Percentiles rank a stretch among this genome's conserved stretches.
Evolutionary conservation across 345 rosid species (phyloP).

Genomic region (Citrus cavaleriei): DNA sequence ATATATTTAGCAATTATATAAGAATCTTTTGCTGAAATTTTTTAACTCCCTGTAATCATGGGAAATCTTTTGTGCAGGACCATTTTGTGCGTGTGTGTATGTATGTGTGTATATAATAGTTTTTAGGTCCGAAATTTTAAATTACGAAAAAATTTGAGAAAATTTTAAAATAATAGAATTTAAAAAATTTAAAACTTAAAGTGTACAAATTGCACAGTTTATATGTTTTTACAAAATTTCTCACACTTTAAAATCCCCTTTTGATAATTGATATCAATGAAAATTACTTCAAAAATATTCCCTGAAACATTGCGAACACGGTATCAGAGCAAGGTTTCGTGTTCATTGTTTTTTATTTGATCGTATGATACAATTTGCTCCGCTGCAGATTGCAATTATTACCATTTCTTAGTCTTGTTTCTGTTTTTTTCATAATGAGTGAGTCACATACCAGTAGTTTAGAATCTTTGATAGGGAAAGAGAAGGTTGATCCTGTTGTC

Average conservation of each 20-base stretch:
- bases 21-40: too few species aligned
- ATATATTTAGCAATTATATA: too few species aligned
- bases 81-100: too few species aligned
- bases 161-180: too few species aligned
- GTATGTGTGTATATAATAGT: too few species aligned
- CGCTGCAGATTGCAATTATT: background rate
- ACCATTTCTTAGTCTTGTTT: background rate
- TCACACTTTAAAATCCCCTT: background rate
- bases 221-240: too few species aligned
- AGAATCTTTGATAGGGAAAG: background rate
- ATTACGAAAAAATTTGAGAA: fast-evolving
- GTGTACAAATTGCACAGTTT: too few species aligned
- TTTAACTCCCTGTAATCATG: background rate
- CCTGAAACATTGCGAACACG: background rate
- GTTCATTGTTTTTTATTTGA: too few species aligned
- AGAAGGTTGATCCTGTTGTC: background rate
- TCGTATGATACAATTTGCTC: background rate
- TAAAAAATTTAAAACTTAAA: too few species aligned
- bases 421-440: background rate
- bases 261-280: background rate
- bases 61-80: too few species aligned
- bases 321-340: background rate
- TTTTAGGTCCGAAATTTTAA: too few species aligned
- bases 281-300: too few species aligned
- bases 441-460: background rate